phyloP scores from a whole-genome alignment of 106 monocot genomes.

The Gastrodia elata region DNA sequence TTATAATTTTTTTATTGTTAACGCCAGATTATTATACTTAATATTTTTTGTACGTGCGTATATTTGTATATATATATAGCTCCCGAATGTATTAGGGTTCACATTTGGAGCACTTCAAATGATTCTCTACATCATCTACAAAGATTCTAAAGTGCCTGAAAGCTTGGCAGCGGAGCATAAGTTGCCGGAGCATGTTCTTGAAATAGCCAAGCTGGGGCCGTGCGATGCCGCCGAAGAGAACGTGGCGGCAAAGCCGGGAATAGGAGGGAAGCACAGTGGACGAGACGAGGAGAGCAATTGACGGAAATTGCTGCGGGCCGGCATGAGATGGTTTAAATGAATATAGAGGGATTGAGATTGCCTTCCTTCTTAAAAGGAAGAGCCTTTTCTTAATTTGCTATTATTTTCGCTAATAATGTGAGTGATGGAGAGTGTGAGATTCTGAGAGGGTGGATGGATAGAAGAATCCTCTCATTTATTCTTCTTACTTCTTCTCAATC shows the following conservation, averaged over 20 bases:
- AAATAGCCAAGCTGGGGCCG: not conserved
- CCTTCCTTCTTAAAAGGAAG: not conserved
- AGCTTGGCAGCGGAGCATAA: not conserved
- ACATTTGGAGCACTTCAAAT: constrained; percentile 16
- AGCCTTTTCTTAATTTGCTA: not conserved
- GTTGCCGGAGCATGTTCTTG: not conserved
- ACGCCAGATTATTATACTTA: not conserved
- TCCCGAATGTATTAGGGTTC: constrained; percentile 21
- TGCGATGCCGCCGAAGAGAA: not conserved
- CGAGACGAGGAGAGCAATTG: not conserved
- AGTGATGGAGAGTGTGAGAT: not conserved
- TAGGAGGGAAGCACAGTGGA: no score
- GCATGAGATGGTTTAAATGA: not conserved
- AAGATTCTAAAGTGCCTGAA: constrained; percentile 12
- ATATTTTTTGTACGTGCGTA: not conserved
- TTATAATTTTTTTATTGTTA: not conserved
- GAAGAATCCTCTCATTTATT: not conserved
- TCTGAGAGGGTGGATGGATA: not conserved
- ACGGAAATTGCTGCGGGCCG: no score
- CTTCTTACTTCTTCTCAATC: not conserved
- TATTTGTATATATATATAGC: constrained; percentile 2
- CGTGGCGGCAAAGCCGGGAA: not conserved
- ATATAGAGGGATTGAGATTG: not conserved
- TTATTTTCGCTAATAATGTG: not conserved
- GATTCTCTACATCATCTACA: constrained; percentile 20